Base-by-base conservation (phyloP, 2,329 filamentous ascomycete species). In the Pestalotiopsis sp. region DNA sequence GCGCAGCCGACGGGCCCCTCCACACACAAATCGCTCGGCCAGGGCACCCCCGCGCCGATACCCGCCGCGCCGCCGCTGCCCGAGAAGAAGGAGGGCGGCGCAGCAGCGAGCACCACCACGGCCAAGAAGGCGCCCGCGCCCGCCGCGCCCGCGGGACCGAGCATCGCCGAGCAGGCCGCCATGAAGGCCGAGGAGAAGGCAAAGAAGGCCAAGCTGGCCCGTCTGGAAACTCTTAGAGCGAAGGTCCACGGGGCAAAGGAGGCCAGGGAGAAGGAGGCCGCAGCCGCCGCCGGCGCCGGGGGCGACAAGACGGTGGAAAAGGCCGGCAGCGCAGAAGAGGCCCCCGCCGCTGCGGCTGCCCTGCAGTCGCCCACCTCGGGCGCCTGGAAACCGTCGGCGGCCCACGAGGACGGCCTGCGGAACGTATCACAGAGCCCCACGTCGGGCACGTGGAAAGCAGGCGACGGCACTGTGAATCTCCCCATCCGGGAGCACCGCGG, bases 131-230 rank as follows among this genome's bases (percentile, higher is more conserved):
- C 72, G 13, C 70, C 71, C 7, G 68, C 76, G 44, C 70, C 71
- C 20, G 67, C 75, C 38, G 69, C 74, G 20, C 67, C 71, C 60
- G 61, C 71, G 30, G 64, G 73, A 13, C 84, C 86, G 70, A 86
- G 84, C 73, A 82, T 89, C 64, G 88, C 88, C 56, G 85, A 92
- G 73, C 91, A 94, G 76, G 89, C 86, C 62, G 89, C 89, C 0
- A 9, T n/a, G 17, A 52, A 52, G 44, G 88, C 88, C 56, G 85
- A 92, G 73, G 91, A 94, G 76, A 89, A 86, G 63, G 89, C 89
- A 0, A 80, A 85, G 73, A 90, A 87, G 78, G 89, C 89, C 63
- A 90, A 90, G 79, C 83, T 89, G 72, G 80, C 85, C 71, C 84
- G 84, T 66, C 81, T 89, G 69, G 82, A 87, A 70, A 81, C 77